Conservation (phyloP, 2,329 filamentous ascomycete genomes). For the Alternaria brassicae region DNA sequence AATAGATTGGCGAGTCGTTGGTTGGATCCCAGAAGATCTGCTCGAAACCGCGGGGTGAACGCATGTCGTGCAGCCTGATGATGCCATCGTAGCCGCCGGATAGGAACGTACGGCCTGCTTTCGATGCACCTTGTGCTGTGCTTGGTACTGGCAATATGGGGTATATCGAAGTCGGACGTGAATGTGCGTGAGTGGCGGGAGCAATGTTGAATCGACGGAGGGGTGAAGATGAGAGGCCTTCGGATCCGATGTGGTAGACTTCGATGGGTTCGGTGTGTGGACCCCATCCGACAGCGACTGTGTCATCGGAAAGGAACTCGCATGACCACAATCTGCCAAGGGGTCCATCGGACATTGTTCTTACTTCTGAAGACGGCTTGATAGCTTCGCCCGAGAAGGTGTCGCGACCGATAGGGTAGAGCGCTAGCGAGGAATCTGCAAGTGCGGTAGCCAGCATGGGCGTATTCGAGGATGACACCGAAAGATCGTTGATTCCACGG, state of each 20-base stretch:
- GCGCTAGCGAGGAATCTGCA: conserved; percentile 54
- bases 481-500: conserved; percentile 56
- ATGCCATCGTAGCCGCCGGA: conserved; percentile 67
- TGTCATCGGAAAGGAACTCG: conserved; percentile 59
- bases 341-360: conserved; percentile 18
- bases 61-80: conserved; percentile 66
- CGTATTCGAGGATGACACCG: conserved; percentile 51
- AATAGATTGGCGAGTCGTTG: conserved; percentile 66
- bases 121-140: conserved; percentile 39
- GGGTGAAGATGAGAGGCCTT: conserved; percentile 51
- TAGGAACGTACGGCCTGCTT: conserved; percentile 61
- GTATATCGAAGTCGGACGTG: conserved; percentile 51
- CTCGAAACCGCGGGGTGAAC: conserved; percentile 58
- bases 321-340: conserved; percentile 57
- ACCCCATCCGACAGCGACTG: conserved; percentile 61
- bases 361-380: conserved; percentile 26
- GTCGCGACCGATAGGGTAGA: conserved; percentile 52
- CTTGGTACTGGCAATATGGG: conserved; percentile 53
- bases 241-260: conserved; percentile 59
- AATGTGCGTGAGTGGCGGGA: background rate
- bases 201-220: conserved; percentile 50
- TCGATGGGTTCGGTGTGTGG: conserved; percentile 54
- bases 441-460: conserved; percentile 61
- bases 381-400: conserved; percentile 38
- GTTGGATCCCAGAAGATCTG: conserved; percentile 62